Evolutionary conservation across 768 basidiomycete species (phyloP).

Genomic region (Pleurotus sapidus): DNA sequence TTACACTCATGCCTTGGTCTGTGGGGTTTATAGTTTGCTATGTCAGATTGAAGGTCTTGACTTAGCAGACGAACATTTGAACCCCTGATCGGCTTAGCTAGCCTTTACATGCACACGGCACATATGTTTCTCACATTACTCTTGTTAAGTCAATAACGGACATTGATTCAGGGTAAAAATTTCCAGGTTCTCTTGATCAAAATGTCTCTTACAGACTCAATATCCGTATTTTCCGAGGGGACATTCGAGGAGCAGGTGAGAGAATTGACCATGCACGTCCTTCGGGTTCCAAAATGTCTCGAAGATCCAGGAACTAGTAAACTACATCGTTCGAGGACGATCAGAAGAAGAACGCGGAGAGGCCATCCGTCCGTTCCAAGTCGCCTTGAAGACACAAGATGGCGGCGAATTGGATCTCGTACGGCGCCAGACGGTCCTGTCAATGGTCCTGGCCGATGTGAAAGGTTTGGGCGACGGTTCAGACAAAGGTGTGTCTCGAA

Average conservation of each 20-base stretch:
- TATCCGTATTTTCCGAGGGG: slow-evolving; percentile 85
- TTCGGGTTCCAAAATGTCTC: slow-evolving; percentile 1
- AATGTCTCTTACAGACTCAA: slow-evolving; percentile 72
- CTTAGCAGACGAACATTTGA: too few relatives aligned
- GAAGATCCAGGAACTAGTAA: slow-evolving; percentile 76
- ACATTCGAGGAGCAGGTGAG: slow-evolving; percentile 85
- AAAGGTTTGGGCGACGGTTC: slow-evolving; percentile 73
- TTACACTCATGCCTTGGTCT: too few relatives aligned
- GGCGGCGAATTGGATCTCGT: slow-evolving; percentile 53
- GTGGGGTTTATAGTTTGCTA: too few relatives aligned
- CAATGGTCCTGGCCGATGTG: slow-evolving; percentile 56
- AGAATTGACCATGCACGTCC: background rate
- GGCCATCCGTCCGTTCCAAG: slow-evolving; percentile 66
- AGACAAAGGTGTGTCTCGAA: slow-evolving; percentile 59
- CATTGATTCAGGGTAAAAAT: too few relatives aligned
- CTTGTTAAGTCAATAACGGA: too few relatives aligned
- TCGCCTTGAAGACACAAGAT: slow-evolving; percentile 48
- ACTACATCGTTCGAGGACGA: slow-evolving; percentile 64
- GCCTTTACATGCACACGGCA: too few relatives aligned
- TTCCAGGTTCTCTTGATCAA: slow-evolving; percentile 19
- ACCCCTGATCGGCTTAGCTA: too few relatives aligned
- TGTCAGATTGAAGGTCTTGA: too few relatives aligned
- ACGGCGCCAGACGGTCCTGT: slow-evolving; percentile 53
- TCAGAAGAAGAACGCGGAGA: slow-evolving; percentile 66
- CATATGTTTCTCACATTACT: too few relatives aligned